A percentile compares a stretch with the other conserved stretches of the same genome.
Conservation (phyloP, 352 stramenopile genomes). For the Phytophthora ramorum region DNA sequence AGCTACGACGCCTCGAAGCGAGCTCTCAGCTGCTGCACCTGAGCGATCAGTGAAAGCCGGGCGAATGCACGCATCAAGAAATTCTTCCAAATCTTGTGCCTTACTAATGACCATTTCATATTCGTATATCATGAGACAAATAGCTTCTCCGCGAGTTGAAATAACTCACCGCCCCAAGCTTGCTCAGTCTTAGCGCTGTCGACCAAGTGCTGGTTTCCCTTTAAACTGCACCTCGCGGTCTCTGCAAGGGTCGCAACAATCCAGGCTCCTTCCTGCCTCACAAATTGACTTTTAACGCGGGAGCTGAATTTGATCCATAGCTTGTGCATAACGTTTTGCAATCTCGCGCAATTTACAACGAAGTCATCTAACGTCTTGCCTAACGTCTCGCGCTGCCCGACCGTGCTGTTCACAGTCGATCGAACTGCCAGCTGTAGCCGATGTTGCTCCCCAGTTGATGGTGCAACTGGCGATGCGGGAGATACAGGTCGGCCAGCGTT, state of each 20-base stretch:
- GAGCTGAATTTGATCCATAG: not conserved
- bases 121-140: too few relatives aligned
- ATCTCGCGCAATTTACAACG: conserved; percentile 10
- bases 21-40: not conserved
- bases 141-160: not conserved
- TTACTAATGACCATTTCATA: not conserved
- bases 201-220: not conserved
- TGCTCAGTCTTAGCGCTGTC: not conserved
- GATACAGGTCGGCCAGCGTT: not conserved
- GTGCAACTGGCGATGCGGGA: not conserved
- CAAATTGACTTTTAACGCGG: not conserved
- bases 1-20: not conserved
- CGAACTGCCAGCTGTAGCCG: not conserved
- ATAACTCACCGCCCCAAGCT: not conserved
- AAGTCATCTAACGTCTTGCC: not conserved
- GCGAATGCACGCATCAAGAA: not conserved
- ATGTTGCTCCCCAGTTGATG: not conserved
- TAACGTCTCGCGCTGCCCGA: not conserved
- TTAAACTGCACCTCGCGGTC: not conserved
- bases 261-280: not conserved
- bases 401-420: not conserved
- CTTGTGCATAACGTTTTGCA: conserved; percentile 2
- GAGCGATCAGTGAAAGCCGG: not conserved
- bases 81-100: not conserved
- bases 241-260: not conserved